Base-by-base conservation (phyloP, 179 eudicot genomes). In the Nepenthes alata region DNA sequence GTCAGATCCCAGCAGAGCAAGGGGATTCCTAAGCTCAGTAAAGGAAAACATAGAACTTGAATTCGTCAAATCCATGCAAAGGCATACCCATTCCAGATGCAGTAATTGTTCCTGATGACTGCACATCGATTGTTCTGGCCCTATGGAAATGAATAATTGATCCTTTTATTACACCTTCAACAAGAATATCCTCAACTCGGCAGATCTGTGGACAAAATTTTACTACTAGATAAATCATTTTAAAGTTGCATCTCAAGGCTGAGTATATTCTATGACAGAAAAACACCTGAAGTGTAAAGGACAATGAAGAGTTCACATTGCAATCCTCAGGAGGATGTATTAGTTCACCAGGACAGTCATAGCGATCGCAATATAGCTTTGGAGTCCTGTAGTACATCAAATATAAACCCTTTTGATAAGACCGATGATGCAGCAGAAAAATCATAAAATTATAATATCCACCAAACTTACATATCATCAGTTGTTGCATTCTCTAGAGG, bases 311-410 rank as follows among this genome's bases (percentile, higher is more conserved):
- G 68, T 93, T 93, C 74, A 93, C 81, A 65, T 83, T 89, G 84
- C 98, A 93, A 73, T 89, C 96, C 67, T 93, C 96, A 50, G 95
- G 96, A 50, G 98, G 98, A 80, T 85, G 93, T 62, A 93, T 75
- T 69, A 93, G 79, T 74, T 93, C 96, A 47, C 34, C 60, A 50
- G 98, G 98, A 75, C 98, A 93, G 72, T 79, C 83, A 57, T 64
- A 71, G 65, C 64, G 80, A 66, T 84, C 85, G 75, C 98, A 93
- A 68, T 80, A 80, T 64, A 88, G 90, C 66, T 63, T 79, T 16
- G 94, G 87, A 44, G 76, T 72, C 85, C 98, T 91, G 66, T 35
- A 58, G 62, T 44, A 47, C 37, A 25, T 25, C 39, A 55, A 35
- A 65, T 8, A 59, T 45, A 13, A 74, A 58, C 47, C 44, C 25